Conservation (phyloP, 208 protist species). For the Trypanosoma melophagium region DNA sequence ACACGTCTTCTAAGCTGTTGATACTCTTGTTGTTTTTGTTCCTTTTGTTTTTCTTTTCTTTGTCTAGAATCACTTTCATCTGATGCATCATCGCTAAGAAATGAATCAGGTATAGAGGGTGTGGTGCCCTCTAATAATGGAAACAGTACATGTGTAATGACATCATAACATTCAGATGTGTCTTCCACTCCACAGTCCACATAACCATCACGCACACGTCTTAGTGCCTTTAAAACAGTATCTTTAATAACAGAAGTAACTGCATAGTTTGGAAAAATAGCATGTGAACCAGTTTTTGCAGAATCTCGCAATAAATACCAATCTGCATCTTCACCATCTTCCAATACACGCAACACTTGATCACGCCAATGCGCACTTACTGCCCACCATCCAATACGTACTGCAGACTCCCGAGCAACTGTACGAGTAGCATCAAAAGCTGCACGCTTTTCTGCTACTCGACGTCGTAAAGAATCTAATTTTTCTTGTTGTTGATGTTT, state of each 20-base stretch:
- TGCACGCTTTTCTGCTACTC: conserved; percentile 19
- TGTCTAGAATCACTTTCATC: not conserved
- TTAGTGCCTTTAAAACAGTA: conserved; percentile 46
- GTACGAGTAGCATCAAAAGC: conserved; percentile 42
- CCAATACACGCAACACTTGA: conserved; percentile 59
- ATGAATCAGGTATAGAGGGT: conserved; percentile 28
- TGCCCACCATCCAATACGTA: conserved; percentile 76
- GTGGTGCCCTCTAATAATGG: conserved; percentile 32
- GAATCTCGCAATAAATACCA: conserved; percentile 74
- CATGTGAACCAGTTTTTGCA: conserved; percentile 28
- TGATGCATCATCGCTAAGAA: not conserved
- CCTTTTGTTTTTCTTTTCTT: conserved; percentile 6
- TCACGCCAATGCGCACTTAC: conserved; percentile 86
- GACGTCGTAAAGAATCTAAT: conserved; percentile 32
- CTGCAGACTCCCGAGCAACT: conserved; percentile 42
- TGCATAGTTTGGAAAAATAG: conserved; percentile 79
- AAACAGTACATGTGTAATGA: conserved; percentile 37
- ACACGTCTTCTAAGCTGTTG: conserved; percentile 14
- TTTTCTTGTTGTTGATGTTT: conserved; percentile 22
- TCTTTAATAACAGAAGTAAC: conserved; percentile 28
- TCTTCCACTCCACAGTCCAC: conserved; percentile 35
- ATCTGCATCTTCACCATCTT: conserved; percentile 60
- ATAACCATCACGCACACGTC: conserved; percentile 48
- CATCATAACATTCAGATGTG: conserved; percentile 32
- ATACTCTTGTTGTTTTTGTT: not conserved